Conservation (phyloP, 1,284 basidiomycete genomes). For the Puccinia horiana region DNA sequence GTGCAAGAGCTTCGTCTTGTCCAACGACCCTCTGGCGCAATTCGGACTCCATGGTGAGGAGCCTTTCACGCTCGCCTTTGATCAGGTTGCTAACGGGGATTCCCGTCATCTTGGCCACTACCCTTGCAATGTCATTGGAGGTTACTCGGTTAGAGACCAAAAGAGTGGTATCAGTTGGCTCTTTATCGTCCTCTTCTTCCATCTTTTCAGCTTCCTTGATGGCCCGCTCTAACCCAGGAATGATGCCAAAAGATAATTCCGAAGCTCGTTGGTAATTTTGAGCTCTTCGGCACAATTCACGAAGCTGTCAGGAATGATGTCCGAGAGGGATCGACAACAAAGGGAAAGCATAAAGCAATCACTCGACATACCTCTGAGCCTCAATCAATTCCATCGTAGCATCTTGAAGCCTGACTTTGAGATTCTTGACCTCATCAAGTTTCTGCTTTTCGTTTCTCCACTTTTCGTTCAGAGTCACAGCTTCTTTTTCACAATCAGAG, state of each 20-base stretch:
- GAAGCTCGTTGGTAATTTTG: constrained; percentile 67
- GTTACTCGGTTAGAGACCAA: constrained; percentile 79
- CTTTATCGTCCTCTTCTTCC: constrained; percentile 66
- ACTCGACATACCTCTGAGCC: constrained; percentile 69
- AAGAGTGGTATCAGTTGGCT: constrained; percentile 62
- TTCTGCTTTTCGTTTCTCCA: constrained; percentile 78
- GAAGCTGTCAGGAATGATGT: neutral
- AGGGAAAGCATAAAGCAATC: too few relatives aligned
- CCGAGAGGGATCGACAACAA: neutral
- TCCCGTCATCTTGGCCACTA: constrained; percentile 80
- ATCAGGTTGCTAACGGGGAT: constrained; percentile 86
- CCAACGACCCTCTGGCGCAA: constrained; percentile 77
- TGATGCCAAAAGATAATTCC: constrained; percentile 75
- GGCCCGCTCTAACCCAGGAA: constrained; percentile 75
- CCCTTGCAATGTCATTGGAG: constrained; percentile 80
- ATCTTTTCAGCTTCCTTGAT: constrained; percentile 64
- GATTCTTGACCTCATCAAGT: constrained; percentile 73
- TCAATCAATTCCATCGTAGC: constrained; percentile 74
- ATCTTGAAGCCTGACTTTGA: constrained; percentile 63
- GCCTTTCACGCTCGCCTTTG: constrained; percentile 83
- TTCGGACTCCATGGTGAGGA: constrained; percentile 83
- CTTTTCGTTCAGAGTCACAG: constrained; percentile 66
- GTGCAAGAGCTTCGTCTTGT: constrained; percentile 77
- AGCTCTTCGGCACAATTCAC: neutral
- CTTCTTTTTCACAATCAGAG: constrained; percentile 66